A percentile compares a stretch with the other conserved stretches of the same genome.
phyloP scores from a whole-genome alignment of 148 eudicot genomes.

The Amaranthus cruentus region DNA sequence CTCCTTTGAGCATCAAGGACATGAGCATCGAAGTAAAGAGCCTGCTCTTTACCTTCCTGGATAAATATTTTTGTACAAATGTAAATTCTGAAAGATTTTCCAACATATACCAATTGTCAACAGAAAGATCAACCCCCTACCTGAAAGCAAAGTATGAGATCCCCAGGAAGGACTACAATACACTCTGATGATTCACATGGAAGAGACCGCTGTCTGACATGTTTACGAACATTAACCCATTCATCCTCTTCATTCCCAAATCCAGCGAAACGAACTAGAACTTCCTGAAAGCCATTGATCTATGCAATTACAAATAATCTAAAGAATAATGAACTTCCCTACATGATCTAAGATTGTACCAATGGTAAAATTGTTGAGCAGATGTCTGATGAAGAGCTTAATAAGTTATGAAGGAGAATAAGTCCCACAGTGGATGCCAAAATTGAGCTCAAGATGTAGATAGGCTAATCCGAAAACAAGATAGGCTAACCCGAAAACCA shows the following conservation, averaged over 20 bases:
- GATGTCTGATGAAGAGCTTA: too few relatives aligned
- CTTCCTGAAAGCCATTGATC: constrained; percentile 58
- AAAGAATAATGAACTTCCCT: background rate
- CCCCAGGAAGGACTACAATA: constrained; percentile 83
- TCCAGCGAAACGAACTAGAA: constrained; percentile 87
- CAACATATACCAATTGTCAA: background rate
- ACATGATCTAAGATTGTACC: too few relatives aligned
- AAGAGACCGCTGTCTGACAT: constrained; percentile 88
- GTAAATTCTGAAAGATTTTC: constrained; percentile 7
- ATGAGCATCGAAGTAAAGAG: constrained; percentile 97
- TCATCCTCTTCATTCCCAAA: constrained; percentile 95
- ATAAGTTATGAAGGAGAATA: too few relatives aligned
- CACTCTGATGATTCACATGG: constrained; percentile 96
- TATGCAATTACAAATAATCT: constrained; percentile 15
- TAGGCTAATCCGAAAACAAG: too few relatives aligned
- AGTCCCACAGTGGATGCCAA: too few relatives aligned
- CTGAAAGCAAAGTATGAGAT: constrained; percentile 95
- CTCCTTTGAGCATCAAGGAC: constrained; percentile 93
- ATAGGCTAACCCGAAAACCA: too few relatives aligned
- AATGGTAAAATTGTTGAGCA: too few relatives aligned
- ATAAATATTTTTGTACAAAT: background rate
- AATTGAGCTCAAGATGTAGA: too few relatives aligned
- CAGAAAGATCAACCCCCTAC: constrained; percentile 29
- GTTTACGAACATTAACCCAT: constrained; percentile 83
- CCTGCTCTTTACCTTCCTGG: constrained; percentile 99